Conservation (phyloP, 73 alveolate genomes). For the Tetrahymena borealis region DNA sequence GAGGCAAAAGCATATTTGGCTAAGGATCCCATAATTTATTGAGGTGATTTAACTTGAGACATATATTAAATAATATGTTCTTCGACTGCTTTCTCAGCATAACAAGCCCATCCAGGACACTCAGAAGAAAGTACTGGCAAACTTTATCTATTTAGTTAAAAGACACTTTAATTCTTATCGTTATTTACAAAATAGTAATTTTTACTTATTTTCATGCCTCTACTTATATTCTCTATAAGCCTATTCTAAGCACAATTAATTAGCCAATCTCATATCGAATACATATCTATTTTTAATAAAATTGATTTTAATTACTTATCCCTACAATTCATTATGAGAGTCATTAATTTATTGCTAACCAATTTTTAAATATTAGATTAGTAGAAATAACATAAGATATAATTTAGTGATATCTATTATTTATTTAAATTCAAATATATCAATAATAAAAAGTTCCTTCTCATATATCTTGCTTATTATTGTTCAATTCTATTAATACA, state of each 20-base stretch:
- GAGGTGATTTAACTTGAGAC: conserved; percentile 85
- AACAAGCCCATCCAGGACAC: conserved; percentile 98
- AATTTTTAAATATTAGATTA: too few relatives aligned
- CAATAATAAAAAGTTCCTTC: too few relatives aligned
- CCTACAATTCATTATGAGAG: neutral
- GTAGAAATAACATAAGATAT: too few relatives aligned
- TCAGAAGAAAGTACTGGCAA: conserved; percentile 78
- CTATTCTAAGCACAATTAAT: conserved; percentile 22
- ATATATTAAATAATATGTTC: conserved; percentile 74
- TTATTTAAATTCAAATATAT: too few relatives aligned
- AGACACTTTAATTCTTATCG: neutral
- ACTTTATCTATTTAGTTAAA: neutral
- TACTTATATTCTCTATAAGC: conserved; percentile 59
- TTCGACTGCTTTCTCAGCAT: conserved; percentile 91
- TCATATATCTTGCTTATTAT: too few relatives aligned
- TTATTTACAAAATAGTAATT: neutral
- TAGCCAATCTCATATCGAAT: neutral
- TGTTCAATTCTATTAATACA: too few relatives aligned
- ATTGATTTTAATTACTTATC: conserved; percentile 23
- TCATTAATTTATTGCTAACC: conserved; percentile 1
- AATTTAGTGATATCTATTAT: too few relatives aligned
- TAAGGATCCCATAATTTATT: conserved; percentile 64
- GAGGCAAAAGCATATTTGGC: conserved; percentile 42
- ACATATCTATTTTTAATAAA: conserved; percentile 5
- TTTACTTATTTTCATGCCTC: neutral